phyloP scores from a whole-genome alignment of 805 yeast genomes.

The Candida nonsorbophila region DNA sequence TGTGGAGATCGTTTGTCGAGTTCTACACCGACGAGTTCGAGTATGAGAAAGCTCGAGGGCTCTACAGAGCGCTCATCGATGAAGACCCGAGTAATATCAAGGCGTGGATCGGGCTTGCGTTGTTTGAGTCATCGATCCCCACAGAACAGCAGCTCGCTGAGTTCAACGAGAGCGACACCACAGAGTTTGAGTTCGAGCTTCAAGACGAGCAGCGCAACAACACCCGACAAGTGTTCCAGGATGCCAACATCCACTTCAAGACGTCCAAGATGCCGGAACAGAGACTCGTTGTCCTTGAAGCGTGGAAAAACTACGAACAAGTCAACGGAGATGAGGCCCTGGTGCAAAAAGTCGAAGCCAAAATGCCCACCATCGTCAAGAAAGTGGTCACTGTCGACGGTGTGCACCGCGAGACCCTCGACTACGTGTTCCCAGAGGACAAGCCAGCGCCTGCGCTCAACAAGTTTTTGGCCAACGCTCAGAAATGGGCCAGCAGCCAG shows the following conservation, averaged over 20 bases:
- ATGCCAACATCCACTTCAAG: slow-evolving; percentile 46
- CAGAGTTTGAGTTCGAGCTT: slow-evolving; percentile 47
- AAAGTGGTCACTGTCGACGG: slow-evolving; percentile 41
- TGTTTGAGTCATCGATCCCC: slow-evolving; percentile 66
- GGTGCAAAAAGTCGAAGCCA: slow-evolving; percentile 27
- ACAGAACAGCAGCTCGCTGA: slow-evolving; percentile 44
- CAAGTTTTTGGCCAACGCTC: slow-evolving; percentile 39
- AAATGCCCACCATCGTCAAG: slow-evolving; percentile 52
- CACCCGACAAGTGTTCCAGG: slow-evolving; percentile 52
- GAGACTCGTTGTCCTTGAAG: slow-evolving; percentile 51
- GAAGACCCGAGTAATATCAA: slow-evolving; percentile 15
- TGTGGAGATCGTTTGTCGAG: slow-evolving; percentile 40
- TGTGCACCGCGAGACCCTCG: slow-evolving; percentile 49
- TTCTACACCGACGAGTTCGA: slow-evolving; percentile 57
- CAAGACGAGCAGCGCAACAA: slow-evolving; percentile 45
- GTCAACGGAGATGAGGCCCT: slow-evolving; percentile 49
- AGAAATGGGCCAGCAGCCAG: slow-evolving; percentile 28
- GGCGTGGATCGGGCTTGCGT: slow-evolving; percentile 61
- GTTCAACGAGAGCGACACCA: slow-evolving; percentile 38
- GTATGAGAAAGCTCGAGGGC: slow-evolving; percentile 48
- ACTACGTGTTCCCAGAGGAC: slow-evolving; percentile 67
- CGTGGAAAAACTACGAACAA: slow-evolving; percentile 60
- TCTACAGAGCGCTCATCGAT: slow-evolving; percentile 38
- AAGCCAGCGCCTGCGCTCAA: slow-evolving; percentile 23
- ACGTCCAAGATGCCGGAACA: slow-evolving; percentile 22